Percentiles rank a stretch among this genome's conserved stretches.
Evolutionary conservation across 306 rosid genomes (phyloP).

Genomic region (Vachellia collinsii): DNA sequence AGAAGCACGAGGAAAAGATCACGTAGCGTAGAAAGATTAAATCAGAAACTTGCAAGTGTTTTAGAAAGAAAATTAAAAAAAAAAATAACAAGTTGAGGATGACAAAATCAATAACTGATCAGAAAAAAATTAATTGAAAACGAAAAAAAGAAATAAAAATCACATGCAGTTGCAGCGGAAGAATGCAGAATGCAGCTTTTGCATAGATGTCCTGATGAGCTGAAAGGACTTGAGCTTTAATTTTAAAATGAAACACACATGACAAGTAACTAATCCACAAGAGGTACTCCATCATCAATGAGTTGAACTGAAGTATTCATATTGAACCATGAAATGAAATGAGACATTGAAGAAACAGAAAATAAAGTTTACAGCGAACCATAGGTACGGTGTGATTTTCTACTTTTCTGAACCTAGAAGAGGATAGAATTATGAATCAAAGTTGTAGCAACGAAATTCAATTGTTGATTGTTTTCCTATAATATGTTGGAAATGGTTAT

Average conservation of each 20-base stretch:
- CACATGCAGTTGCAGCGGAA: neutral
- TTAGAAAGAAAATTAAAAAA: neutral
- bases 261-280: slow-evolving; percentile 21
- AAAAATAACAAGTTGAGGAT: neutral
- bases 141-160: neutral
- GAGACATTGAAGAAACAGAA: no score
- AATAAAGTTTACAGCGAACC: no score
- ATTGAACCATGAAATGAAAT: no score
- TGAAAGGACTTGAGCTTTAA: slow-evolving; percentile 5
- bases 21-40: neutral
- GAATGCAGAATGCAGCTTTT: slow-evolving; percentile 1
- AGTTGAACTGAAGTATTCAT: no score
- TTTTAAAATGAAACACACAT: neutral
- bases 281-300: no score
- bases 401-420: no score
- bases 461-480: no score
- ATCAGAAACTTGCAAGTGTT: neutral
- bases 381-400: no score
- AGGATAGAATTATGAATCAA: no score
- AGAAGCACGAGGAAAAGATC: neutral
- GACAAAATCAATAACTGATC: neutral
- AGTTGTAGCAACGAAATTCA: no score
- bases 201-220: neutral
- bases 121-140: neutral
- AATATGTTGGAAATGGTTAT: no score